Percentiles rank a stretch among this genome's conserved stretches.
Conservation (phyloP, 2,329 filamentous ascomycete genomes). For the Sclerotinia glacialis region DNA sequence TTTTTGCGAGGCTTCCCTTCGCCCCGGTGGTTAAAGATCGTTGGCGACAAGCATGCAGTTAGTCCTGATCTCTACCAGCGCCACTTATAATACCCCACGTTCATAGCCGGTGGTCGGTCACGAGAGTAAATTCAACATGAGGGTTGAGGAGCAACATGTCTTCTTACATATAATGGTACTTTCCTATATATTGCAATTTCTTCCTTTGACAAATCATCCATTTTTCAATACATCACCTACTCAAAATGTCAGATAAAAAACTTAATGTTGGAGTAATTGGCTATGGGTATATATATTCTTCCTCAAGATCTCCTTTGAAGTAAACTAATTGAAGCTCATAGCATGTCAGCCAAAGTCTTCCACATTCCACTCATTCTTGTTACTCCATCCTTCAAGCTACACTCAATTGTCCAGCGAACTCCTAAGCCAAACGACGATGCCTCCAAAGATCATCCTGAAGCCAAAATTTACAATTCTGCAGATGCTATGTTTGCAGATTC, state of each 20-base stretch:
- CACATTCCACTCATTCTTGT: conserved; percentile 75
- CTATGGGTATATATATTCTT: conserved; percentile 44
- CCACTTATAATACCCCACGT: too few species aligned
- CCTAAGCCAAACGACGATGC: conserved; percentile 65
- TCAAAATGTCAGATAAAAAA: conserved; percentile 14
- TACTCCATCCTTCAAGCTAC: conserved; percentile 62
- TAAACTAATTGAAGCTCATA: conserved; percentile 25
- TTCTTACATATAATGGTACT: neutral
- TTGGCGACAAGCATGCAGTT: too few species aligned
- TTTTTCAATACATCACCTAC: too few species aligned
- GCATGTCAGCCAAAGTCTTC: conserved; percentile 71
- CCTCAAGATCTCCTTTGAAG: neutral
- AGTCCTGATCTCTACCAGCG: too few species aligned
- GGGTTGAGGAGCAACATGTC: neutral
- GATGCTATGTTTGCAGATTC: conserved; percentile 64
- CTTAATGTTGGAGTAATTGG: conserved; percentile 57
- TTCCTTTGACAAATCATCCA: neutral
- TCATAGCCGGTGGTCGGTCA: too few species aligned
- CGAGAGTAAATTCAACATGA: conserved; percentile 3
- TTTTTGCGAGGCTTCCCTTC: too few species aligned
- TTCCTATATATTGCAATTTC: neutral
- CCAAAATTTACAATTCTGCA: conserved; percentile 61
- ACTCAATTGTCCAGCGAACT: conserved; percentile 72
- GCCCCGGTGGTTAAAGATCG: too few species aligned
- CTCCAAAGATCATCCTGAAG: conserved; percentile 61